These are phyloP conservation scores for Arabidopsis lyrata DNA, from an alignment of 441 rosid genomes.

Conservation along the genomic window DNA sequence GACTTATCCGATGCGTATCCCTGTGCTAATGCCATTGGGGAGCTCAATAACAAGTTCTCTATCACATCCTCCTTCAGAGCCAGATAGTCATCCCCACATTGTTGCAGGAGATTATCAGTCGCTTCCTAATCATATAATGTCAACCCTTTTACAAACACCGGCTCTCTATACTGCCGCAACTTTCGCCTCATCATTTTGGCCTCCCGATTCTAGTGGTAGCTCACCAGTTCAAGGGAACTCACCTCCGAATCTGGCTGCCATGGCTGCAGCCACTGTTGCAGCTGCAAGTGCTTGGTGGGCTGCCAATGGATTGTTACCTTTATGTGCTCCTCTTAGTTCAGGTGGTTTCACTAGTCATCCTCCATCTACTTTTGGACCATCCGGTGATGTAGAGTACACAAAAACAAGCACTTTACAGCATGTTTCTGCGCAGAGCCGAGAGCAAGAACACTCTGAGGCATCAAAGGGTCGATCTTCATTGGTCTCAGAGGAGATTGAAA, in stretches of 20 bases:
- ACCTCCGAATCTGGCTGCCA: constrained; percentile 68
- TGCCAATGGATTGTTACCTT: constrained; percentile 81
- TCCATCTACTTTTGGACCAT: constrained; percentile 51
- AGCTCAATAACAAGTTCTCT: constrained; percentile 53
- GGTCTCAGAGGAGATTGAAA: constrained; percentile 55
- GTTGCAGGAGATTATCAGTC: constrained; percentile 27
- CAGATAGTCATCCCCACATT: constrained; percentile 29
- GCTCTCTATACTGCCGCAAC: constrained; percentile 41
- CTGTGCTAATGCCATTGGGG: constrained; percentile 64
- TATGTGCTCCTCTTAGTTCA: constrained; percentile 67
- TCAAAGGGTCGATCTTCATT: constrained; percentile 61
- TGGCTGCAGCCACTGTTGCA: constrained; percentile 87
- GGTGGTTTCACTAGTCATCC: constrained; percentile 59
- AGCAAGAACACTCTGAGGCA: constrained; percentile 57
- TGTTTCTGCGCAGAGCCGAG: constrained; percentile 50
- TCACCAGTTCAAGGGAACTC: constrained; percentile 52
- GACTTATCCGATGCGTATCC: constrained; percentile 62
- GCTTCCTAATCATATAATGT: constrained; percentile 42
- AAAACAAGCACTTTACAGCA: constrained; percentile 46
- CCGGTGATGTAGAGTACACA: constrained; percentile 42
- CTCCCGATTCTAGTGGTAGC: constrained; percentile 16
- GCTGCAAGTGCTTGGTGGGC: constrained; percentile 98
- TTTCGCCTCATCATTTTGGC: constrained; percentile 40
- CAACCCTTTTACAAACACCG: constrained; percentile 44
- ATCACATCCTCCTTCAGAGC: constrained; percentile 42